Evolutionary conservation across 169 alveolate species (phyloP).

Genomic region (Plasmodium blacklocki): DNA sequence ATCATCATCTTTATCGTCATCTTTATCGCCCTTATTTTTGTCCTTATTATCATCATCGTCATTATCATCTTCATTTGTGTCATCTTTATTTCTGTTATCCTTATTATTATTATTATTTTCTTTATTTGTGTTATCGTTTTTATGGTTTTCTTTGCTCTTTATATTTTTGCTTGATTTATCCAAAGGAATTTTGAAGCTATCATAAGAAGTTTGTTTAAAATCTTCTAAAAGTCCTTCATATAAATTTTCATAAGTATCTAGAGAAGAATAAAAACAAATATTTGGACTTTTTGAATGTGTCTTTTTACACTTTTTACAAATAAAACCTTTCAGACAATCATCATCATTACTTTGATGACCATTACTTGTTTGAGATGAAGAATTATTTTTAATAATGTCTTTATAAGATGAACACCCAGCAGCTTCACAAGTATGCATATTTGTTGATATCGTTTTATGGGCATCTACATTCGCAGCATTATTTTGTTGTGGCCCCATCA

Average conservation of each 20-base stretch:
- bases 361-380: background rate
- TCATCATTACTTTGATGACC: background rate
- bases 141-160: background rate
- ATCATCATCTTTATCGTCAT: background rate
- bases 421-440: constrained; percentile 50
- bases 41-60: background rate
- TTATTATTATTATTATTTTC: background rate
- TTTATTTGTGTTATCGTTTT: background rate
- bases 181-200: constrained; percentile 35
- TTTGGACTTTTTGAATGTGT: constrained; percentile 63
- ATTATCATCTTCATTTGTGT: background rate
- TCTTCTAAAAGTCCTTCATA: constrained; percentile 71
- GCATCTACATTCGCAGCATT: too few species aligned
- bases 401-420: constrained; percentile 74
- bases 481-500: too few species aligned
- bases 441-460: background rate
- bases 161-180: constrained; percentile 13
- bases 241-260: constrained; percentile 53
- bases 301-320: constrained; percentile 57
- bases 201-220: constrained; percentile 27
- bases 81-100: background rate
- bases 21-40: too few species aligned
- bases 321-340: constrained; percentile 59
- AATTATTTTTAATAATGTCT: constrained; percentile 20
- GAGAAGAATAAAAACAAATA: constrained; percentile 66